Evolutionary conservation across 2,329 filamentous ascomycete genomes (phyloP).

Genomic region (Remersonia thermophila): DNA sequence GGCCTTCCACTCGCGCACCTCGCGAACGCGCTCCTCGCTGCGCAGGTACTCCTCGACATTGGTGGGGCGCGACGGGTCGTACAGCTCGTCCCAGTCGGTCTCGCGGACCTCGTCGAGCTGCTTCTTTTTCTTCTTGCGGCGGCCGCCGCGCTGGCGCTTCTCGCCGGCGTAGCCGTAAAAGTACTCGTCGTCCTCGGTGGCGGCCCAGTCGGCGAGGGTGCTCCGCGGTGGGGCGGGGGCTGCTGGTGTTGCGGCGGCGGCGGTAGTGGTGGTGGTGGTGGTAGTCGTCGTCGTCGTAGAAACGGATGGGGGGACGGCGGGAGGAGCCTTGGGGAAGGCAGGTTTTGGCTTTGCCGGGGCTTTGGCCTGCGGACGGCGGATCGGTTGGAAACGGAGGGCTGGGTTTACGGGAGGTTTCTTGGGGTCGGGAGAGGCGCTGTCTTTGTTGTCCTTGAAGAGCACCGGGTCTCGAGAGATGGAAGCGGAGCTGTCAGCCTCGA

Average conservation of each 20-base stretch:
- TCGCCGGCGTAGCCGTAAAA: constrained; percentile 47
- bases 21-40: constrained; percentile 71
- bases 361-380: constrained; percentile 59
- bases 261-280: constrained; percentile 25
- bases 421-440: constrained; percentile 34
- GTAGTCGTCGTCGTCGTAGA: constrained; percentile 20
- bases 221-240: constrained; percentile 44
- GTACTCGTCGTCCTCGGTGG: constrained; percentile 69
- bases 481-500: constrained; percentile 42
- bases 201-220: constrained; percentile 70
- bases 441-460: constrained; percentile 50
- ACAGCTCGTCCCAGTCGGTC: constrained; percentile 85
- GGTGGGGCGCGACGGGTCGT: constrained; percentile 72
- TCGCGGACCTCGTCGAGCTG: constrained; percentile 45
- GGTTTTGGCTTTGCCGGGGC: constrained; percentile 50
- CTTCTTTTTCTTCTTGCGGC: constrained; percentile 44
- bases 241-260: constrained; percentile 22
- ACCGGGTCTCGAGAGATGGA: constrained; percentile 71
- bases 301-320: constrained; percentile 17
- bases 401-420: constrained; percentile 51
- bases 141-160: constrained; percentile 63
- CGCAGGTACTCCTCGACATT: constrained; percentile 74
- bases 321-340: constrained; percentile 36
- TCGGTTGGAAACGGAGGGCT: constrained; percentile 75
- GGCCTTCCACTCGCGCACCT: constrained; percentile 77